phyloP scores from a whole-genome alignment of 2,329 filamentous ascomycete species.

The Hypoxylon sp. region DNA sequence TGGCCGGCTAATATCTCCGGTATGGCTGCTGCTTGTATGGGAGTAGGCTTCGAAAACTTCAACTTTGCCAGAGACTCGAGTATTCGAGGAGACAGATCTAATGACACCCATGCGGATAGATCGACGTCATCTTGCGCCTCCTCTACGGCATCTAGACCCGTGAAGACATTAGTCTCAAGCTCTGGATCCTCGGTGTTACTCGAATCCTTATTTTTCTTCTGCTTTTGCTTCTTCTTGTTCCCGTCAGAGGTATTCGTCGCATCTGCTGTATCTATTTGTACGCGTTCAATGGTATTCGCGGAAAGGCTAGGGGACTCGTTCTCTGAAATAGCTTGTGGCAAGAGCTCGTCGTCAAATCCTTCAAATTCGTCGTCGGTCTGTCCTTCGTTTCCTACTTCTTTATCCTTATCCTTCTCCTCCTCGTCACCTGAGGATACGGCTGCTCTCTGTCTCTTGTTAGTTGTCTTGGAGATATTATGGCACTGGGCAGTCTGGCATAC shows the following conservation, averaged over 20 bases:
- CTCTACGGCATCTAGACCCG: constrained; percentile 67
- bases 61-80: constrained; percentile 82
- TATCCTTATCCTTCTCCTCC: constrained; percentile 25
- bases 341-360: constrained; percentile 71
- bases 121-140: constrained; percentile 73
- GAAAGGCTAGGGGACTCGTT: constrained; percentile 39
- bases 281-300: constrained; percentile 31
- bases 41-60: constrained; percentile 83
- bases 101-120: constrained; percentile 80
- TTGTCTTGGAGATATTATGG: neutral
- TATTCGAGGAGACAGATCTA: constrained; percentile 79
- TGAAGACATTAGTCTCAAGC: constrained; percentile 65
- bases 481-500: constrained; percentile 53
- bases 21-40: constrained; percentile 84
- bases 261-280: constrained; percentile 31
- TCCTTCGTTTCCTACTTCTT: constrained; percentile 23
- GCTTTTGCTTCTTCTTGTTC: constrained; percentile 43
- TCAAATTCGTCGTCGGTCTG: constrained; percentile 69
- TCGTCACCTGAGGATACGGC: constrained; percentile 33
- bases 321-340: constrained; percentile 39
- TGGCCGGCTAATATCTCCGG: constrained; percentile 85
- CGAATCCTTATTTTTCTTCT: constrained; percentile 52
- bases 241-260: constrained; percentile 48
- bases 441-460: constrained; percentile 48
- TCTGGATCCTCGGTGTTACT: constrained; percentile 56